Percentiles rank a stretch among this genome's conserved stretches.
Conservation (phyloP, 2,329 filamentous ascomycete species). For the Hymenoscyphus fructigenus region DNA sequence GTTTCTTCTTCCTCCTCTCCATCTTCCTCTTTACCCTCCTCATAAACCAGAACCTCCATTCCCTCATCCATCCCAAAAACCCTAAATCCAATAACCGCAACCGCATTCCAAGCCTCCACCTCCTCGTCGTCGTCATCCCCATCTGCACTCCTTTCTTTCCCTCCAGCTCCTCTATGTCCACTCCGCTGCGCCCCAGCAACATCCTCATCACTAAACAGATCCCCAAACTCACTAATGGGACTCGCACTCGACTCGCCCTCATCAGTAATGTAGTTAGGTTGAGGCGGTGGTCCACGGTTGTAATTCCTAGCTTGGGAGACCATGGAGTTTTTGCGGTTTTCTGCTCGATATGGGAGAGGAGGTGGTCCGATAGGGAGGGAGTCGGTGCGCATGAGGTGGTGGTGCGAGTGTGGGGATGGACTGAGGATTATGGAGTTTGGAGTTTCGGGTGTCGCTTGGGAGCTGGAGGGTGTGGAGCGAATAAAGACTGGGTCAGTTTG, state of each 20-base stretch:
- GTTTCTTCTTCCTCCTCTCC: constrained; percentile 37
- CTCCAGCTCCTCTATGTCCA: constrained; percentile 42
- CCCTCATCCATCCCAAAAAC: constrained; percentile 48
- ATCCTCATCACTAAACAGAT: constrained; percentile 59
- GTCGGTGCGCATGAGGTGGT: constrained; percentile 6
- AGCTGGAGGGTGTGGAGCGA: constrained; percentile 9
- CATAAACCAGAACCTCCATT: constrained; percentile 26
- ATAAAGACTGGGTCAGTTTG: constrained; percentile 28
- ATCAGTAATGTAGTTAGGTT: constrained; percentile 36
- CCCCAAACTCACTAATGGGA: constrained; percentile 59
- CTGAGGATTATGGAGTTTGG: constrained; percentile 20
- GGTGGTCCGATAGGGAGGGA: constrained; percentile 9
- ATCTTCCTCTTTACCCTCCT: constrained; percentile 36
- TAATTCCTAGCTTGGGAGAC: constrained; percentile 14
- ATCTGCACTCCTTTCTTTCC: constrained; percentile 47
- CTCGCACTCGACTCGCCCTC: constrained; percentile 59
- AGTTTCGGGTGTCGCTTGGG: constrained; percentile 28
- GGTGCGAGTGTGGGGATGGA: constrained; percentile 16
- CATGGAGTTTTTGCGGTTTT: not conserved
- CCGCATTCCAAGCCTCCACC: constrained; percentile 44
- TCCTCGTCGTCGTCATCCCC: constrained; percentile 49
- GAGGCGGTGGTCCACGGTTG: constrained; percentile 34
- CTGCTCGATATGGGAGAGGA: not conserved
- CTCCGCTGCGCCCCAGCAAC: constrained; percentile 20
- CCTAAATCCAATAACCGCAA: constrained; percentile 44